These are phyloP conservation scores for Boletellus ananas DNA, from an alignment of 768 basidiomycete species.

Conservation along the genomic window DNA sequence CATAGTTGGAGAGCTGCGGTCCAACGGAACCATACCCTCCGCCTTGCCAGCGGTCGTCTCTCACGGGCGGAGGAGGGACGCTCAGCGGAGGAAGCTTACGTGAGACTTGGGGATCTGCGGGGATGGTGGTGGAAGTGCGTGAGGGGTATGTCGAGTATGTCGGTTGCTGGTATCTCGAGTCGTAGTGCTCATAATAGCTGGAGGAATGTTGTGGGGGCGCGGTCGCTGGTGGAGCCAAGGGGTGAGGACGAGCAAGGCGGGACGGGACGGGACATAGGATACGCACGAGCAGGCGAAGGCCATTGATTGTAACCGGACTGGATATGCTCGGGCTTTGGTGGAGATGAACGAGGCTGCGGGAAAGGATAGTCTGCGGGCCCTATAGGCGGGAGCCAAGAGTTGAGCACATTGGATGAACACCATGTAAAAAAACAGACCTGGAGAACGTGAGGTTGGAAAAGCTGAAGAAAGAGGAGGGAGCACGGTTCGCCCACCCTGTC, in stretches of 20 bases:
- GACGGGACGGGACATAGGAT: constrained; percentile 14
- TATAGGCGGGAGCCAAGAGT: constrained; percentile 52
- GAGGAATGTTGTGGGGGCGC: constrained; percentile 48
- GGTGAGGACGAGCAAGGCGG: neutral
- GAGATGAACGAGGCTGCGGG: constrained; percentile 62
- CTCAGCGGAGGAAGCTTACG: constrained; percentile 58
- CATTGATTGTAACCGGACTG: constrained; percentile 47
- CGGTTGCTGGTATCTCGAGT: constrained; percentile 42
- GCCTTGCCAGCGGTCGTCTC: constrained; percentile 48
- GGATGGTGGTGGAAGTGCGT: constrained; percentile 47
- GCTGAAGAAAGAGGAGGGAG: constrained; percentile 81
- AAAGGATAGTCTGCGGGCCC: constrained; percentile 60
- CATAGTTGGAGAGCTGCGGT: constrained; percentile 35
- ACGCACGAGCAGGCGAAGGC: constrained; percentile 35
- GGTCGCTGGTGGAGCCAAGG: constrained; percentile 17
- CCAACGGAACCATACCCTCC: constrained; percentile 36
- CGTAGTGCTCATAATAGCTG: constrained; percentile 54
- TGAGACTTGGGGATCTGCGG: constrained; percentile 46
- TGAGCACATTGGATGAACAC: constrained; percentile 55
- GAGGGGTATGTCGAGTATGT: constrained; percentile 46
- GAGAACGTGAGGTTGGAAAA: constrained; percentile 86
- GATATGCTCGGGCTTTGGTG: constrained; percentile 56
- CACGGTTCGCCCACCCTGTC: constrained; percentile 88
- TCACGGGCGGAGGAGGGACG: constrained; percentile 38
- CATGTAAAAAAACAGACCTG: constrained; percentile 73